These are phyloP conservation scores for Pseudogymnoascus sp. DNA, from an alignment of 2,329 filamentous ascomycete genomes.

Conservation along the genomic window DNA sequence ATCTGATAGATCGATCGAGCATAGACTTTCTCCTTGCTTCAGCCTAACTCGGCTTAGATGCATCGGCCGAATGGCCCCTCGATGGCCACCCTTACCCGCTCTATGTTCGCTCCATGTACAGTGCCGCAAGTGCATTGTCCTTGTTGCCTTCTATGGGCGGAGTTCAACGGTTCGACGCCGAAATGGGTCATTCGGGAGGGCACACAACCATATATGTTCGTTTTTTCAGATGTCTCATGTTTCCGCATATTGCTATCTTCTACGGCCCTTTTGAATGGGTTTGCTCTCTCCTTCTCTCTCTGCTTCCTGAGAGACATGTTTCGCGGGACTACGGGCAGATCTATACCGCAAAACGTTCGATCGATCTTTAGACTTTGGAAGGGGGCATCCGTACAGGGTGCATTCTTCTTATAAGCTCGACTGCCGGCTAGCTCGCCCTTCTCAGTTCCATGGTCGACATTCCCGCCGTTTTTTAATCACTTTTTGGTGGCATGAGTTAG, in stretches of 20 bases:
- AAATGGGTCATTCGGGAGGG: background rate
- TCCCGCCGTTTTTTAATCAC: background rate
- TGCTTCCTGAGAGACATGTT: slow-evolving; percentile 7
- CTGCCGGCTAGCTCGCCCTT: background rate
- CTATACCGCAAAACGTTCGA: background rate
- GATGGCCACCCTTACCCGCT: background rate
- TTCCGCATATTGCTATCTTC: slow-evolving; percentile 7
- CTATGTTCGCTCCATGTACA: background rate
- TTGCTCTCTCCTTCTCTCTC: background rate
- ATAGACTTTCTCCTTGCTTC: slow-evolving; percentile 3
- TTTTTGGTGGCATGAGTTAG: background rate
- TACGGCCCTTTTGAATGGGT: background rate
- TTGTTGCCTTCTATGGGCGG: background rate
- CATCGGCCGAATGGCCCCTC: background rate
- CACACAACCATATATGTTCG: background rate
- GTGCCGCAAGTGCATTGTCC: background rate
- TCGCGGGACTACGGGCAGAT: background rate
- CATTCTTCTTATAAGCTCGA: background rate
- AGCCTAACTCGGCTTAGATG: background rate
- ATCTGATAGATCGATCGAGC: background rate
- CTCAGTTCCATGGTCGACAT: background rate
- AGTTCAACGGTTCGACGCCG: background rate
- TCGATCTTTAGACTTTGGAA: background rate
- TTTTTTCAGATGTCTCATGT: background rate
- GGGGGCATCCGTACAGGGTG: background rate